Percentiles rank a stretch among this genome's conserved stretches.
These are phyloP conservation scores for Dactylellina drechsleri DNA, from an alignment of 2,329 filamentous ascomycete species.

Conservation along the genomic window DNA sequence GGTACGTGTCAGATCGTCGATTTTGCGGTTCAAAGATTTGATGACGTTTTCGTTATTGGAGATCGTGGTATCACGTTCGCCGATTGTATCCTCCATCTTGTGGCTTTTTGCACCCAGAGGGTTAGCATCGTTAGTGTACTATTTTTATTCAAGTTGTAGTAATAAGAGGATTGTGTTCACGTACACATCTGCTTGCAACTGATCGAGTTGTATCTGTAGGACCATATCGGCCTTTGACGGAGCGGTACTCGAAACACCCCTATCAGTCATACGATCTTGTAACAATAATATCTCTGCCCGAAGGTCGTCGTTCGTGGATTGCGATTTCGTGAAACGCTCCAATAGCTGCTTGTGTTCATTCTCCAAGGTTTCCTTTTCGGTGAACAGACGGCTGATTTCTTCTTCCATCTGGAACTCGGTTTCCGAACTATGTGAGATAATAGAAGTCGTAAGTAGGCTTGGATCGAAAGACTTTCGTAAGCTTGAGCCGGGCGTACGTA, in stretches of 20 bases:
- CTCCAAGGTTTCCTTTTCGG: slow-evolving; percentile 58
- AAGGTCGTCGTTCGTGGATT: slow-evolving; percentile 40
- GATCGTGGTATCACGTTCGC: slow-evolving; percentile 58
- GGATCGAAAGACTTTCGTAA: not conserved
- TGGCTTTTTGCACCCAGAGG: slow-evolving; percentile 36
- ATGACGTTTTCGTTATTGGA: slow-evolving; percentile 56
- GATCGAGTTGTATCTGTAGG: slow-evolving; percentile 57
- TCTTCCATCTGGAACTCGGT: slow-evolving; percentile 59
- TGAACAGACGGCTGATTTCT: slow-evolving; percentile 58
- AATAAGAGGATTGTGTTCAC: not conserved
- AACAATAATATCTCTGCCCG: slow-evolving; percentile 50
- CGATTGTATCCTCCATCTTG: slow-evolving; percentile 58
- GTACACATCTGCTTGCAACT: slow-evolving; percentile 58
- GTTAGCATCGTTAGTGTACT: not conserved
- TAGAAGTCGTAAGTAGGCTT: not conserved
- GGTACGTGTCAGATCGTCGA: slow-evolving; percentile 57
- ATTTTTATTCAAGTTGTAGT: slow-evolving; percentile 1
- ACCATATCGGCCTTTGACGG: slow-evolving; percentile 56
- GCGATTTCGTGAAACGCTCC: slow-evolving; percentile 56
- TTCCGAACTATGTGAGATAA: slow-evolving; percentile 50
- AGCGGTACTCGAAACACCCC: slow-evolving; percentile 46
- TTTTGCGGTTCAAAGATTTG: slow-evolving; percentile 56
- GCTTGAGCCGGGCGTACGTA: not conserved
- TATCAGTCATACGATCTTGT: slow-evolving; percentile 55
- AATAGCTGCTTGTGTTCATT: slow-evolving; percentile 56